These are phyloP conservation scores for Vitis vinifera DNA, from an alignment of 164 flowering plant genomes.

Conservation along the genomic window ASM3070453v1 NC_081819.1:18221501-18222000, in stretches of 20 bases:
- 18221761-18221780: constrained; percentile 1
- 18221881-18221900: constrained; percentile 15
- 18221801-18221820: constrained; percentile 11
- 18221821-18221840: constrained; percentile 3
- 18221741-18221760: not conserved
- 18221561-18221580: constrained; percentile 8
- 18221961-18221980: constrained; percentile 24
- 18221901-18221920: constrained; percentile 26
- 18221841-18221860: not conserved
- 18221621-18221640: constrained; percentile 5
- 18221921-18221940: constrained; percentile 33
- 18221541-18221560: not conserved
- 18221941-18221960: constrained; percentile 30
- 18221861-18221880: constrained; percentile 1
- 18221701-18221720: not conserved
- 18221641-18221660: not conserved
- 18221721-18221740: constrained; percentile 3
- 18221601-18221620: constrained; percentile 13
- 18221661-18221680: not conserved
- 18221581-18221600: constrained; percentile 1
- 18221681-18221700: not conserved
- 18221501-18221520: no score
- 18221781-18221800: constrained; percentile 17
- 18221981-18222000: constrained; percentile 34
- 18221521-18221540: no score